Evolutionary conservation across 2,329 filamentous ascomycete species (phyloP).

Genomic region (Botrytis aclada): DNA sequence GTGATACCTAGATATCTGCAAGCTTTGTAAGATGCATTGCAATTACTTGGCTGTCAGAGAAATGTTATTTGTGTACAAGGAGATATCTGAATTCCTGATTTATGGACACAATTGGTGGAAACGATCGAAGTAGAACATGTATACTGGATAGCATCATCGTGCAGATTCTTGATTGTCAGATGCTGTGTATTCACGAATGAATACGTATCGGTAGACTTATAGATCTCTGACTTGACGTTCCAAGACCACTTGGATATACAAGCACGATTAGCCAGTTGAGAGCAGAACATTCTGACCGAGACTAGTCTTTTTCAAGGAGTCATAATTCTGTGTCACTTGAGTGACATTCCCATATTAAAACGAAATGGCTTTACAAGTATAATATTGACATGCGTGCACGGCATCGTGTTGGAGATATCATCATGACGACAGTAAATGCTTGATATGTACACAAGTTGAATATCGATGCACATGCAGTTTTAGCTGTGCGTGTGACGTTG

Average conservation of each 20-base stretch:
- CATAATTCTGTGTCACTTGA: background rate
- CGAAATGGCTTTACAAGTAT: background rate
- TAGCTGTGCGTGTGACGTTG: conserved; percentile 2
- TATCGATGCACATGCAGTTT: background rate
- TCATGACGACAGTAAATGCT: background rate
- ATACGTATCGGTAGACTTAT: background rate
- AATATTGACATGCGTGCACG: background rate
- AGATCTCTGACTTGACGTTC: background rate
- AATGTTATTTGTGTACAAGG: background rate
- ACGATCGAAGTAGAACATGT: background rate
- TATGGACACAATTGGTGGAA: background rate
- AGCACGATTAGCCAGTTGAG: background rate
- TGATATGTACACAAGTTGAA: background rate
- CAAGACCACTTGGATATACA: background rate
- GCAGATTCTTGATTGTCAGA: background rate
- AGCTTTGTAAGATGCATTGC: background rate
- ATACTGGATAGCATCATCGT: background rate
- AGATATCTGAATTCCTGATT: background rate
- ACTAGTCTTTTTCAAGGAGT: background rate
- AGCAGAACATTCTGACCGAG: background rate
- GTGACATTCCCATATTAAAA: conserved; percentile 8
- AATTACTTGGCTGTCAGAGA: background rate
- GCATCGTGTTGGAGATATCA: background rate
- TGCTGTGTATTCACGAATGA: background rate
- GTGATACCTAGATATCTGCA: background rate